Evolutionary conservation across 2,329 filamentous ascomycete genomes (phyloP).

Genomic region (Polytolypa hystricis): DNA sequence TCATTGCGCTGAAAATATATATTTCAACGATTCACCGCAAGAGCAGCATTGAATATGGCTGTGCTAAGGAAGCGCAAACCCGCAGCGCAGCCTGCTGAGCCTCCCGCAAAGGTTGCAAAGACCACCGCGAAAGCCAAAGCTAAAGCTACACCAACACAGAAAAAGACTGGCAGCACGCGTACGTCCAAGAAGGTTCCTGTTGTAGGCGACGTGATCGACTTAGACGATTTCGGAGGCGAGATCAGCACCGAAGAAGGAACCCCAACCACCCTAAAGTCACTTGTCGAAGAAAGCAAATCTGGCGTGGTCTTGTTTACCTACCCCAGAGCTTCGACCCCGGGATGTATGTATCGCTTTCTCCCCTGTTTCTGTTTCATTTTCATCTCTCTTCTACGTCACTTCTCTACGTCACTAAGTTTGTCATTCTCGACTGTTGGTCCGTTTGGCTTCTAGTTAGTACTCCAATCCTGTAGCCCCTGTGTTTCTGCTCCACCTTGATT

Average conservation of each 20-base stretch:
- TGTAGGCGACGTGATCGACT: constrained; percentile 40
- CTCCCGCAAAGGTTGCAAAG: too few relatives aligned
- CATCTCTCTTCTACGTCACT: too few relatives aligned
- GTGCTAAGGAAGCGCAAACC: constrained; percentile 55
- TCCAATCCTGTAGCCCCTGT: too few relatives aligned
- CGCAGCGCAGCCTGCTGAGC: constrained; percentile 36
- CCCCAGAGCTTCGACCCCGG: constrained; percentile 85
- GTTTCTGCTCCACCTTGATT: too few relatives aligned
- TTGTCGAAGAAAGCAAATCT: constrained; percentile 70
- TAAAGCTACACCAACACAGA: constrained; percentile 28
- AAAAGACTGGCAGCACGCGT: constrained; percentile 16
- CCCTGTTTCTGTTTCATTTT: too few relatives aligned
- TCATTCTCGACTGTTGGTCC: too few relatives aligned
- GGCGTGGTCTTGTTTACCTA: constrained; percentile 94
- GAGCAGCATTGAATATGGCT: constrained; percentile 27
- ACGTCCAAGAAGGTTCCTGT: constrained; percentile 6
- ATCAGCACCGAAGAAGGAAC: constrained; percentile 76
- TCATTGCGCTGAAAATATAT: neutral
- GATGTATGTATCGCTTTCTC: too few relatives aligned
- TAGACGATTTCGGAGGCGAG: constrained; percentile 52
- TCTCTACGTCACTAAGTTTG: neutral
- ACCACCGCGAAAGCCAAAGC: constrained; percentile 39
- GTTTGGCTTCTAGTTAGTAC: too few relatives aligned
- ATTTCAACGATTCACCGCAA: neutral
- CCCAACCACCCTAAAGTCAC: constrained; percentile 65